Conservation (phyloP, 1,284 basidiomycete species). For the Gomphus sp. region DNA sequence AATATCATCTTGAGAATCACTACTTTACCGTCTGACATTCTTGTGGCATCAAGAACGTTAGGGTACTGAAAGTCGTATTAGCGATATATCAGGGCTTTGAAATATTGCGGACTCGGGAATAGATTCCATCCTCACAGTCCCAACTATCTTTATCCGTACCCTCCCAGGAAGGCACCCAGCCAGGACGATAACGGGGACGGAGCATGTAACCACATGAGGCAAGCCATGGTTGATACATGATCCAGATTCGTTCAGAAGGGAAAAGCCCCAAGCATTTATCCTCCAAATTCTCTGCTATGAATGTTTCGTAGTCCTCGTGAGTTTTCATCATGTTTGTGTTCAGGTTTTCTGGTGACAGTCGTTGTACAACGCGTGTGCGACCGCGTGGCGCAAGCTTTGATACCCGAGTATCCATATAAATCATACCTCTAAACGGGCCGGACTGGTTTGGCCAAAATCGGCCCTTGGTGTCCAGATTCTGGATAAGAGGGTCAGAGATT, state of each 20-base stretch:
- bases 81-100: neutral
- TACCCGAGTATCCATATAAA: too few species aligned
- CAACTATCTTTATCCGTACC: neutral
- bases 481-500: too few species aligned
- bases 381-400: too few species aligned
- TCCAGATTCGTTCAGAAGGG: neutral
- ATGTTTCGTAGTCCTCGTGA: neutral
- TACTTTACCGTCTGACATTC: neutral
- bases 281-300: neutral
- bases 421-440: too few species aligned
- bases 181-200: too few species aligned
- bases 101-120: neutral
- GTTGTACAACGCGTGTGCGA: too few species aligned
- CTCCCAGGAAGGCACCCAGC: neutral
- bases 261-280: neutral
- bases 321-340: too few species aligned
- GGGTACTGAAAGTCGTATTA: neutral
- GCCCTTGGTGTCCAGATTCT: too few species aligned
- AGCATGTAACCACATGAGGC: neutral
- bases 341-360: too few species aligned
- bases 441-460: too few species aligned
- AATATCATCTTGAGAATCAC: neutral
- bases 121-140: neutral
- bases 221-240: neutral
- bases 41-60: neutral